These are phyloP conservation scores for Microbotryum saponariae DNA, from an alignment of 1,284 basidiomycete genomes.

Conservation along the genomic window DNA sequence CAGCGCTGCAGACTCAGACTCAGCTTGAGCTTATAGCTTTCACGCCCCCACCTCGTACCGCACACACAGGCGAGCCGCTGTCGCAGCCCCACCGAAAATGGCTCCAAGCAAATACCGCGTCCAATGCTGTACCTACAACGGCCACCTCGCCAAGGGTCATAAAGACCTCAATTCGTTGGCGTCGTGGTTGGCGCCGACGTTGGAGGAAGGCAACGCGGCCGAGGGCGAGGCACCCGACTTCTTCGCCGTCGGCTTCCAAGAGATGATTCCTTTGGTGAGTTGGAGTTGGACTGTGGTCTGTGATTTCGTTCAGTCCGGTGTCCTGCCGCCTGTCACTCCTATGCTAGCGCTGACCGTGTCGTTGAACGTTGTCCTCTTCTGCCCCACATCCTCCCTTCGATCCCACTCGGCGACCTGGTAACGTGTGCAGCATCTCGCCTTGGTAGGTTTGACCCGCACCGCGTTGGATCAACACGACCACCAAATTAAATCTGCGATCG, in stretches of 20 bases:
- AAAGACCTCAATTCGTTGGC: constrained; percentile 32
- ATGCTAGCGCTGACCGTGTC: constrained; percentile 43
- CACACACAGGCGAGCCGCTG: too few relatives aligned
- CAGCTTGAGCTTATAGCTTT: too few relatives aligned
- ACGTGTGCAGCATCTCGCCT: constrained; percentile 39
- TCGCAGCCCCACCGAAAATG: too few relatives aligned
- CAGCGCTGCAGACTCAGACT: too few relatives aligned
- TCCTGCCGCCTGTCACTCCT: constrained; percentile 56
- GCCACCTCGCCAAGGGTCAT: constrained; percentile 36
- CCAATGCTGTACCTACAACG: constrained; percentile 41
- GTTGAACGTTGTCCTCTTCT: constrained; percentile 56
- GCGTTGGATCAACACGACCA: constrained; percentile 22
- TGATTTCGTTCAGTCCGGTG: constrained; percentile 9
- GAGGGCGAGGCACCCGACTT: constrained; percentile 55
- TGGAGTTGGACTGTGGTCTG: constrained; percentile 34
- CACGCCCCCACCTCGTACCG: too few relatives aligned
- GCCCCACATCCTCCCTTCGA: constrained; percentile 24
- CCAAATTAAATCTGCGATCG: constrained; percentile 18
- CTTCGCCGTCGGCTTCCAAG: constrained; percentile 81
- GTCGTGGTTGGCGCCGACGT: constrained; percentile 39
- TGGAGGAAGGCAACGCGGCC: background rate
- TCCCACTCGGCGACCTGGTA: constrained; percentile 5
- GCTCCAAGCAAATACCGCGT: constrained; percentile 28
- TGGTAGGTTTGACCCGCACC: constrained; percentile 37
- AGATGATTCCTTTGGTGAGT: constrained; percentile 72